These are phyloP conservation scores for Aspergillus aculeatus DNA, from an alignment of 2,329 filamentous ascomycete species.

Conservation along the genomic window DNA sequence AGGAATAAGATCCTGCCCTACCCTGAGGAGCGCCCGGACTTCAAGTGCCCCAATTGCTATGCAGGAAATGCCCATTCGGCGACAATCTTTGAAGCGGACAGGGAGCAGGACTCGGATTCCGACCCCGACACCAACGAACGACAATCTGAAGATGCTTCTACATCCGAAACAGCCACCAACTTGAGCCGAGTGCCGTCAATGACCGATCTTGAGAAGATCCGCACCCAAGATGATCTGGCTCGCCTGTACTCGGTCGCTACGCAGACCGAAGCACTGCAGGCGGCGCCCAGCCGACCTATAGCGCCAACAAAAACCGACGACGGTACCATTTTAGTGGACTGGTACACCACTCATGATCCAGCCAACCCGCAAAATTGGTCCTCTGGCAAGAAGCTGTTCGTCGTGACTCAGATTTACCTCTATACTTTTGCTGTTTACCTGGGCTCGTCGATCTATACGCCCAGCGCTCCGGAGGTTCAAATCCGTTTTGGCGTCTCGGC, in stretches of 20 bases:
- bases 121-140: background rate
- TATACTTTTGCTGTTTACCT: slow-evolving; percentile 11
- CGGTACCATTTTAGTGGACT: slow-evolving; percentile 5
- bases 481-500: background rate
- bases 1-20: background rate
- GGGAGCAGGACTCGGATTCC: background rate
- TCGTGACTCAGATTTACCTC: slow-evolving; percentile 3
- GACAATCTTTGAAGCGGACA: background rate
- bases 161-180: background rate
- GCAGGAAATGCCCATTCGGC: background rate
- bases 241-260: slow-evolving; percentile 1
- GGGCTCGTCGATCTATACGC: slow-evolving; percentile 7
- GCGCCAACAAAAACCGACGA: slow-evolving; percentile 3
- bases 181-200: slow-evolving; percentile 4
- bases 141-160: background rate
- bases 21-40: slow-evolving; percentile 2
- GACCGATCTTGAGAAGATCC: slow-evolving; percentile 4
- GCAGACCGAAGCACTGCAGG: slow-evolving; percentile 4
- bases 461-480: background rate
- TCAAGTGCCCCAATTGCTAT: slow-evolving; percentile 4
- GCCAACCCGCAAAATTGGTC: slow-evolving; percentile 11
- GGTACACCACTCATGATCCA: slow-evolving; percentile 2
- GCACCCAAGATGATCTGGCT: slow-evolving; percentile 1
- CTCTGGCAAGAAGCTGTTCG: background rate
- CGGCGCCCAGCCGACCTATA: slow-evolving; percentile 1